Percentiles rank a stretch among this genome's conserved stretches.
Evolutionary conservation across 2,329 filamentous ascomycete genomes (phyloP).

Genomic region (Colletotrichum falcatum): DNA sequence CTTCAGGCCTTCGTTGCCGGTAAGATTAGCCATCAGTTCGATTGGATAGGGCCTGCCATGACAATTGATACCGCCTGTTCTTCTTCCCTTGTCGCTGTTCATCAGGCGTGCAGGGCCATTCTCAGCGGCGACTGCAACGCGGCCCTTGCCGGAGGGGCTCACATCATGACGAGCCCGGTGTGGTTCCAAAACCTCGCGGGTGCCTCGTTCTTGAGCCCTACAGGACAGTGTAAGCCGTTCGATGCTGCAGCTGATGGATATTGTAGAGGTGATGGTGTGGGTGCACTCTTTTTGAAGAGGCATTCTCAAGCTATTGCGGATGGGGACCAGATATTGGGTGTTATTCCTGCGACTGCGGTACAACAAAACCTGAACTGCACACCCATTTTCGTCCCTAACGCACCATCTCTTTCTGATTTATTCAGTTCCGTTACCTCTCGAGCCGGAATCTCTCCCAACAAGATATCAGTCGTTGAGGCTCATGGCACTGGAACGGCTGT

Average conservation of each 20-base stretch:
- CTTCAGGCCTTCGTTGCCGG: slow-evolving; percentile 50
- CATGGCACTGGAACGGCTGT: no score
- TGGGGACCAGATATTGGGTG: no score
- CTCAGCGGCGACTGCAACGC: slow-evolving; percentile 48
- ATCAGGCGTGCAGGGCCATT: slow-evolving; percentile 39
- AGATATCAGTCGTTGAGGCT: no score
- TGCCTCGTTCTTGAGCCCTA: no score
- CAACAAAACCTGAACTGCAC: no score
- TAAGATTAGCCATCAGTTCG: slow-evolving; percentile 52
- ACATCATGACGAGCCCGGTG: slow-evolving; percentile 46
- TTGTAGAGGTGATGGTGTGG: no score
- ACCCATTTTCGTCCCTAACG: no score
- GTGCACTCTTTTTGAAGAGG: no score
- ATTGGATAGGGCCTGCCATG: slow-evolving; percentile 52
- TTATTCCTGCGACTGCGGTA: no score
- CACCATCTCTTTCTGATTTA: slow-evolving; percentile 29
- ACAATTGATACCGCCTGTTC: slow-evolving; percentile 55
- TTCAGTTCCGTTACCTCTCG: slow-evolving; percentile 66
- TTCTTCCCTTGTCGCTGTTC: slow-evolving; percentile 46
- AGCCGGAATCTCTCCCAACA: neutral
- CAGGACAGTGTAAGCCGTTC: no score
- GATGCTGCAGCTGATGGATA: no score
- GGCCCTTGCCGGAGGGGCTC: slow-evolving; percentile 55
- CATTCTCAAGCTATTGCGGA: slow-evolving; percentile 34
- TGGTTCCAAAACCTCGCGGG: neutral